These are phyloP conservation scores for Fibroporia radiculosa DNA, from an alignment of 768 basidiomycete genomes.

Conservation along the genomic window DNA sequence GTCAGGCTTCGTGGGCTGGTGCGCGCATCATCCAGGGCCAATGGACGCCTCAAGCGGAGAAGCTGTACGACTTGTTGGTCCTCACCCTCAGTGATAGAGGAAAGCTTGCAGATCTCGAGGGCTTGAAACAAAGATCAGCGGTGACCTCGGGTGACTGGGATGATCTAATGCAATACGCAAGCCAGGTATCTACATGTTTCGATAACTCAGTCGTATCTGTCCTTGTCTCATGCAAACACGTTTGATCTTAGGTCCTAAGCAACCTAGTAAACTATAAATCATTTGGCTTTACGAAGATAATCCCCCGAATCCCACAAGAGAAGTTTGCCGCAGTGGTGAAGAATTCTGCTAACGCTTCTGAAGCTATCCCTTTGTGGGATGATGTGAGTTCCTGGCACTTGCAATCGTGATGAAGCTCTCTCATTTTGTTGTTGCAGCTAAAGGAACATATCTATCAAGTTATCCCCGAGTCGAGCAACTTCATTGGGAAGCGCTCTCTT, in stretches of 20 bases:
- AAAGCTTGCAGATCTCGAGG: constrained; percentile 46
- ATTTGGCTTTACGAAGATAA: constrained; percentile 82
- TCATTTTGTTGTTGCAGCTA: constrained; percentile 46
- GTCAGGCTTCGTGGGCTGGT: constrained; percentile 75
- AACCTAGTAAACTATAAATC: constrained; percentile 71
- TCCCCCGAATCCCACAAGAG: constrained; percentile 56
- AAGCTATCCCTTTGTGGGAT: constrained; percentile 55
- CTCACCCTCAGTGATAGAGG: constrained; percentile 57
- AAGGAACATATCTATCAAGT: constrained; percentile 67
- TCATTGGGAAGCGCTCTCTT: constrained; percentile 70
- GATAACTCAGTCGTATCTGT: too few species aligned
- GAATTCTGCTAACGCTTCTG: constrained; percentile 48
- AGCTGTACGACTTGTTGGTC: constrained; percentile 66
- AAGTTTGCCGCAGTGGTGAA: constrained; percentile 60
- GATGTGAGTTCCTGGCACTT: too few species aligned
- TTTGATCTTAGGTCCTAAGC: constrained; percentile 34
- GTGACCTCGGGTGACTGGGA: constrained; percentile 58
- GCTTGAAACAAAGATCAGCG: constrained; percentile 45
- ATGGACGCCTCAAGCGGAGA: constrained; percentile 66
- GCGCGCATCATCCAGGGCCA: constrained; percentile 78
- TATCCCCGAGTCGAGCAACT: constrained; percentile 56
- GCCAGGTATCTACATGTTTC: constrained; percentile 42
- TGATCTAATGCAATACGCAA: constrained; percentile 61
- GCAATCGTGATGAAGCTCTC: not conserved
- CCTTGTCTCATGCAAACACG: not conserved